phyloP scores from a whole-genome alignment of 2,329 filamentous ascomycete species.

The Ambrosiella cleistominuta region DNA sequence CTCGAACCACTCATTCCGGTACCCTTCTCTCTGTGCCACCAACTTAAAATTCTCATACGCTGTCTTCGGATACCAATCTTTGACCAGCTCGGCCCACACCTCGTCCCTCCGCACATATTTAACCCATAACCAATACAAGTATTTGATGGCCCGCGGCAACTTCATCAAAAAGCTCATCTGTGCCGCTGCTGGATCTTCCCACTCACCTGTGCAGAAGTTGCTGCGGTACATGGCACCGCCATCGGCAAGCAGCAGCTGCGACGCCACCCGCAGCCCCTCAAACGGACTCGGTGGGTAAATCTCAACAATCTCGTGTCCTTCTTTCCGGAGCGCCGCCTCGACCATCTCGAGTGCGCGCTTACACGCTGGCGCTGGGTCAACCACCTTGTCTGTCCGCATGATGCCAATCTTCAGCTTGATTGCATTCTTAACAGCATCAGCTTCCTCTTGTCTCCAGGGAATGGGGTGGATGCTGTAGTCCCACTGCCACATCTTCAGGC shows the following conservation, averaged over 20 bases:
- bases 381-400: conserved; percentile 62
- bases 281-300: conserved; percentile 51
- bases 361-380: conserved; percentile 75
- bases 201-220: conserved; percentile 60
- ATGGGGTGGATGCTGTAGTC: conserved; percentile 74
- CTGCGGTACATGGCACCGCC: conserved; percentile 65
- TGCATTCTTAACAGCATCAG: conserved; percentile 41
- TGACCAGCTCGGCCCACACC: conserved; percentile 62
- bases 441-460: conserved; percentile 51
- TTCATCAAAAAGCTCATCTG: conserved; percentile 60
- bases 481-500: conserved; percentile 77
- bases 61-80: conserved; percentile 54
- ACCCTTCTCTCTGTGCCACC: conserved; percentile 58
- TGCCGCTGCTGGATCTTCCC: conserved; percentile 58
- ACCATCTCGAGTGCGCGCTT: conserved; percentile 55
- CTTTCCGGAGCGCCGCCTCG: conserved; percentile 46
- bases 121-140: conserved; percentile 79
- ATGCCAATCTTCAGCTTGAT: conserved; percentile 55
- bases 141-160: conserved; percentile 58
- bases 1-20: conserved; percentile 60
- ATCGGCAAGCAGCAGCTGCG: conserved; percentile 68
- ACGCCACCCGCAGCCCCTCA: conserved; percentile 57
- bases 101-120: conserved; percentile 61
- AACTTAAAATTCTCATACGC: conserved; percentile 70
- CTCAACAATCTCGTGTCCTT: conserved; percentile 59